Evolutionary conservation across 192 early-diverging fungal species (phyloP).

Genomic region (Spizellomyces sp.): DNA sequence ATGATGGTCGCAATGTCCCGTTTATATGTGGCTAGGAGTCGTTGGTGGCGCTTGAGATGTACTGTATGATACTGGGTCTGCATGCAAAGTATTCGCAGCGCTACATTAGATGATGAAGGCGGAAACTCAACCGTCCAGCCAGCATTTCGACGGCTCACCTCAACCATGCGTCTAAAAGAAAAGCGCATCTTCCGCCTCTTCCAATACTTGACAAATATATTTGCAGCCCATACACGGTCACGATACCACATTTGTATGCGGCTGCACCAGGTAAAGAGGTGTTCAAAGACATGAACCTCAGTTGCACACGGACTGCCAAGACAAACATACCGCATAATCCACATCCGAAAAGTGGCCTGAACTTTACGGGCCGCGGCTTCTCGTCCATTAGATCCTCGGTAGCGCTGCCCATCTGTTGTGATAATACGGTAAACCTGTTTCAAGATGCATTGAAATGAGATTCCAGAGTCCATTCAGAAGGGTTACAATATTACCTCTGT

Average conservation of each 20-base stretch:
- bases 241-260: constrained; percentile 28
- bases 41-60: constrained; percentile 24
- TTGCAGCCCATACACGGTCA: constrained; percentile 22
- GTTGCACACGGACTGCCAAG: neutral
- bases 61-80: constrained; percentile 28
- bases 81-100: neutral
- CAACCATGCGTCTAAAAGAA: neutral
- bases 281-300: no score
- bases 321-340: constrained; percentile 21
- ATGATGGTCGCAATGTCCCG: neutral
- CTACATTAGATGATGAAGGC: no score
- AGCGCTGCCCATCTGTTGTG: constrained; percentile 13
- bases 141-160: neutral
- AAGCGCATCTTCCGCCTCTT: constrained; percentile 16
- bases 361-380: constrained; percentile 27
- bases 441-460: neutral
- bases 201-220: constrained; percentile 27
- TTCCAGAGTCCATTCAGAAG: neutral
- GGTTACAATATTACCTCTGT: constrained; percentile 4
- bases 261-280: neutral
- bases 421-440: constrained; percentile 10
- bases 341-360: constrained; percentile 33
- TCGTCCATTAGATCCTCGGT: constrained; percentile 19
- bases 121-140: no score
- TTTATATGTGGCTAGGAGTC: constrained; percentile 10